Base-by-base conservation (phyloP, 2,329 filamentous ascomycete genomes). In the Fusarium lateritium region DNA sequence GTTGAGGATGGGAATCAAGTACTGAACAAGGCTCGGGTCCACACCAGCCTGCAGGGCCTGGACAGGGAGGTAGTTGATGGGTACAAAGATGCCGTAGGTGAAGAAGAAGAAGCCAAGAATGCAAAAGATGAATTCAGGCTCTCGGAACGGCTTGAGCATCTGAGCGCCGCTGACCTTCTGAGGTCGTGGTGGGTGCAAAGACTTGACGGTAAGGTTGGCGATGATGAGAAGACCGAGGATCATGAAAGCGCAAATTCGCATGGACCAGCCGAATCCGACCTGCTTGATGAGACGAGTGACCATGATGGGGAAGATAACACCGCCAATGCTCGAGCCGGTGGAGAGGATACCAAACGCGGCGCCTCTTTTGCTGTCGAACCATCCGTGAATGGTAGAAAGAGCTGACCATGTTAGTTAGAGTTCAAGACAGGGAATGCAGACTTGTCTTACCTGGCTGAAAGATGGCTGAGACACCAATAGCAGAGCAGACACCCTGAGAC, bases 241-340 rank as follows among this genome's bases (percentile, higher is more conserved):
- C 36, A 83, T 56, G 15, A 83, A 82, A 13, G 75, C 80, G 2
- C 73, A 76, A 19, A 72, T 77, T 21, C 81, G 76, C 74, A 83
- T 80, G 3, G 80, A 63, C 81, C 80, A 83, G 1, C 72, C 73
- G n/a, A 78, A 83, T 1, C 81, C 80, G 6, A 81, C 69, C 6
- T 67, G 33, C 1, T 62, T 65, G 38, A 81, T 80, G 10, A 83
- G 67, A 3, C 73, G 76, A 3, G 60, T 75, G 4, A 82, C 70
- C 76, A 82, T 80, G 61, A 83, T 80, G 26, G 81, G 81, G 50
- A 82, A 79, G 26, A 83, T 72, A 33, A 81, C 75, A 2, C 80
- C 80, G 7, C 81, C 81, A 4, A 83, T 61, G 7, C 74, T 76
- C 2, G 79, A 79, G 10, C 79, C 79, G 0, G 78, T 79, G 6